Evolutionary conservation across 2,329 filamentous ascomycete species (phyloP), one percentile per base, ranked within the genome.

Genomic region (Alternaria triticimaculans): DNA sequence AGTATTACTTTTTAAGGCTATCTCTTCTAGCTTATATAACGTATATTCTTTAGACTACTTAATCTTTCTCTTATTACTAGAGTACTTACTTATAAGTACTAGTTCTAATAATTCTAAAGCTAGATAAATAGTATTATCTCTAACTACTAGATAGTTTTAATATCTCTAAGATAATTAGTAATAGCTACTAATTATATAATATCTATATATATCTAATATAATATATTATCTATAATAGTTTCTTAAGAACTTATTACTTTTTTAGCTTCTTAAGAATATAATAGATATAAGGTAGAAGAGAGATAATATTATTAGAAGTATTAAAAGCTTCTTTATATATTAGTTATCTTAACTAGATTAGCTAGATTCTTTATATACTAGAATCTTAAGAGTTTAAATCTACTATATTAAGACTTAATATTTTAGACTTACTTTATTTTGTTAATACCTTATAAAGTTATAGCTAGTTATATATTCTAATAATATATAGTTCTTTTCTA

Each of bases 291-390:
- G 25, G n/a, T 15, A n/a, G 37, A 44, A 55, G n/a, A 55, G n/a
- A 37, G 53, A 55, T 44, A 30, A 45, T 14, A 55, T 51, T 46
- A 5, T 46, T 4, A 61, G 53, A 30, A 28, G 53, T 8, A 51
- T 20, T 51, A 12, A 45, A 37, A 43, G 53, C 46, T 57, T 14
- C 12, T 43, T 60, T 57, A 61, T 61, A 61, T 61, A 61, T 18
- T 9, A 28, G 5, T 61, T 12, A 48, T 61, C 25, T 50, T 56
- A 7, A 48, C 18, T 61, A 46, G 25, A 12, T 45, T 56, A 12
- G 33, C 43, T 57, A 10, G 23, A 46, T 45, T 11, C 11, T 50
- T 30, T 50, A 50, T 26, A 21, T 4, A 23, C 26, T 50, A 50
- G 26, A 28, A 26, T 7, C 25, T 50, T 50, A 50, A 50, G 9